Base-by-base conservation (phyloP, 2,329 filamentous ascomycete species). In the Pseudogymnoascus sp. region DNA sequence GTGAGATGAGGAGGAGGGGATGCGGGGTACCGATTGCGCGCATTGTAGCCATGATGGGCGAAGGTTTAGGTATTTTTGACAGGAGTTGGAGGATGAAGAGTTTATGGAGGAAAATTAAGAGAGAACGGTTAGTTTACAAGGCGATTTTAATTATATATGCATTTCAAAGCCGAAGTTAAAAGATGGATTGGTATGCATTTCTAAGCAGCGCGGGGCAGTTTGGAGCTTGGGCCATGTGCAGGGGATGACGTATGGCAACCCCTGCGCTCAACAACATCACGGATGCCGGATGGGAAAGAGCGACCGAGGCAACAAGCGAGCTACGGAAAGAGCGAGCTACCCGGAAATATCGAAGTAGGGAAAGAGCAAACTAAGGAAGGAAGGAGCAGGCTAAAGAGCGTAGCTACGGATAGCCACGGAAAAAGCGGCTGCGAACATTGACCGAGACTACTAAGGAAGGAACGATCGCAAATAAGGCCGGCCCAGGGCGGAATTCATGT, bases 21-120 rank as follows among this genome's bases (percentile, higher is more conserved):
- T 61, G 59, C 23, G 19, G 59, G 38, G 33, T 61, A 61, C 59
- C 59, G 11, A 61, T 42, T 38, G 59, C 59, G n/a, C 59, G 59
- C 59, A 61, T 61, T 17, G 59, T 61, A 61, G 59, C 59, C 59
- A 61, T 61, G 31, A 26, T 61, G 33, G 33, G 33, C 8, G 33
- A 13, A 31, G 10, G 10, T 33, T 50, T 13, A 28, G 26, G 3
- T 19, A 4, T 57, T 33, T 57, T 13, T 33, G 28, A 11, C n/a
- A 33, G n/a, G n/a, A 8, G 28, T 57, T 57, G 50, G 28, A 33
- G 15, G 23, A 33, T 19, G 2, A 19, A 13, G 50, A 15, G 50
- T 8, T 21, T 57, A 19, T 9, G 1, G n/a, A 33, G 26, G 23
- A 19, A 5, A 19, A 33, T 33, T 31, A 57, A 57, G n/a, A 19